Evolutionary conservation across 495 filamentous ascomycete species (phyloP), one percentile per base, ranked within the genome.

Genomic region (Tuber microsphaerosporum): DNA sequence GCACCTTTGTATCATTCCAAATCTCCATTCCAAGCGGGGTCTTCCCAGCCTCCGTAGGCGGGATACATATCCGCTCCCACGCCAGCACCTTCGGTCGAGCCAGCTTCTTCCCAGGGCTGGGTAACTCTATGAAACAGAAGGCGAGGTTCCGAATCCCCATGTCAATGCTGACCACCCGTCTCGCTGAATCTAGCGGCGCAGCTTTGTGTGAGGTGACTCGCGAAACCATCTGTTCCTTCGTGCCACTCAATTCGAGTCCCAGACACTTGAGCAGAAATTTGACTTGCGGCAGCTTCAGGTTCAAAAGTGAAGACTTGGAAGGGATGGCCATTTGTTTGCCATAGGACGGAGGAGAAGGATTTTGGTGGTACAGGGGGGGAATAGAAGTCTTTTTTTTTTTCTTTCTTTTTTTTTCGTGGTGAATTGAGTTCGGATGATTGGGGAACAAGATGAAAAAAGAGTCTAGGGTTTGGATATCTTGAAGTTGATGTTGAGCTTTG

Each of bases 141-240:
- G 93, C 94, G 22, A 97, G 85, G 84, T 95, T 96, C 65, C 89
- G 88, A 80, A 97, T 90, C 68, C 94, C 93, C 88, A 97, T 90
- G 84, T 97, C 93, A 80, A 95, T 91, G 82, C 92, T 93, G 37
- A 97, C 82, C 71, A 98, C 88, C 43, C 87, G 77, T 20, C 73
- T 79, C 43, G 70, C 71, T n/a, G 34, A 34, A 17, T 10, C 41
- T 42, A 72, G 41, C 8, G 74, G 34, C 5, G 43, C 56, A 71
- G 71, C 45, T 22, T 43, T 69, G 41, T 65, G 22, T 37, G 74
- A 46, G 42, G 39, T 31, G 43, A 76, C n/a, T 31, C 43, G 69
- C 9, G 39, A 22, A 37, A 16, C 1, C 37, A 75, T 68, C 22
- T 39, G 37, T 2, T 68, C 26, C 39, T 75, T 75, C 26, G 34